phyloP scores from a whole-genome alignment of 441 rosid species.

The Rhodomyrtus psidioides region DNA sequence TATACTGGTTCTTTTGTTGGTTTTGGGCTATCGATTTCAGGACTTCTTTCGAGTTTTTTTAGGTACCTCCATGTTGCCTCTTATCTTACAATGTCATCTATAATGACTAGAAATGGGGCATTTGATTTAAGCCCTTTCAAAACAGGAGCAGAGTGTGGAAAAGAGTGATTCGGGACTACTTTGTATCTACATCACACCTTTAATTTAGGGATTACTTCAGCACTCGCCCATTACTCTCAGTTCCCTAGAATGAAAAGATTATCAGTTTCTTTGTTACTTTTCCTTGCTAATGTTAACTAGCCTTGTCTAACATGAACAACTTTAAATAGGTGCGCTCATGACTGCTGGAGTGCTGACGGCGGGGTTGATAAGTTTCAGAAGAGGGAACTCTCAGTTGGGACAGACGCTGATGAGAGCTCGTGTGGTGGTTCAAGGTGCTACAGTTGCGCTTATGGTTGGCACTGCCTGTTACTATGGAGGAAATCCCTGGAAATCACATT shows the following conservation, averaged over 20 bases:
- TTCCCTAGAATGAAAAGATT: neutral
- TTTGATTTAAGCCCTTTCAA: neutral
- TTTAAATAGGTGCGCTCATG: constrained; percentile 62
- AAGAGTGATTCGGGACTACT: neutral
- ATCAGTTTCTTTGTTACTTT: neutral
- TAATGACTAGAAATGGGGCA: neutral
- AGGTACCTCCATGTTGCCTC: neutral
- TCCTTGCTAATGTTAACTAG: neutral
- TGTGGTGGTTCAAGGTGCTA: constrained; percentile 94
- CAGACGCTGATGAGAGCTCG: constrained; percentile 93
- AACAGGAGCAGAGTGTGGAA: neutral
- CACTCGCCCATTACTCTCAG: neutral
- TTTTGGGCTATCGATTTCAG: neutral
- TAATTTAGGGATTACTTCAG: neutral
- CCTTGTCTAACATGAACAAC: neutral
- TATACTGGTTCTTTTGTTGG: neutral
- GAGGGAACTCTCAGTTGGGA: constrained; percentile 82
- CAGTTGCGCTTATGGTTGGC: constrained; percentile 93
- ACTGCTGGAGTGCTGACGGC: constrained; percentile 98
- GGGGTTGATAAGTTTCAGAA: constrained; percentile 84
- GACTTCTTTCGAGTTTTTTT: neutral
- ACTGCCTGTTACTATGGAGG: constrained; percentile 88
- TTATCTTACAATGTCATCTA: neutral
- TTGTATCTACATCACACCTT: neutral
- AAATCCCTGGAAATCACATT: constrained; percentile 58